Evolutionary conservation across 2,329 filamentous ascomycete species (phyloP).

Genomic region (Fusarium virguliforme): DNA sequence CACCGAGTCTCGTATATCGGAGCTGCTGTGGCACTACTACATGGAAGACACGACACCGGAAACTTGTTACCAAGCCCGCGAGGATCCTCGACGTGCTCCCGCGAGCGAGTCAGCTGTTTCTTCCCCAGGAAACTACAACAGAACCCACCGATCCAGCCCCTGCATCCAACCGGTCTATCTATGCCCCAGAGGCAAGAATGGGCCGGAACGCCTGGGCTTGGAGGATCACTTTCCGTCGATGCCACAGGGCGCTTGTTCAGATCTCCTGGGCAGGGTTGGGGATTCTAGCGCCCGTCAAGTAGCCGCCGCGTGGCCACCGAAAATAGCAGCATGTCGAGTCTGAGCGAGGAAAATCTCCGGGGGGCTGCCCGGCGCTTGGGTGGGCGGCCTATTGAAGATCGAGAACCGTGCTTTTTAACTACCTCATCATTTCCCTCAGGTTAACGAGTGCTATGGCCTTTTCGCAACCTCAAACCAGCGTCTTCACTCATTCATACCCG

Average conservation of each 20-base stretch:
- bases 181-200: no score
- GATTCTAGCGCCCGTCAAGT: slow-evolving; percentile 18
- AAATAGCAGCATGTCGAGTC: slow-evolving; percentile 47
- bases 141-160: no score
- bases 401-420: slow-evolving; percentile 34
- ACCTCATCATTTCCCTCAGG: slow-evolving; percentile 8
- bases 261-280: slow-evolving; percentile 32
- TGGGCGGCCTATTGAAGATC: background rate
- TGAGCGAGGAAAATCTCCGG: slow-evolving; percentile 26
- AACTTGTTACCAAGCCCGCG: no score
- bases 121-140: no score
- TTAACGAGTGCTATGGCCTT: slow-evolving; percentile 14
- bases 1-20: no score
- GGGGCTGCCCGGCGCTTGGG: slow-evolving; percentile 35
- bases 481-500: no score
- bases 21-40: no score
- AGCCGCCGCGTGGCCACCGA: slow-evolving; percentile 37
- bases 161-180: no score
- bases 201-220: no score
- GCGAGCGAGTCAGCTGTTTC: no score
- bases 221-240: slow-evolving; percentile 5
- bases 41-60: no score
- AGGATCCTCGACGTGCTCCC: no score
- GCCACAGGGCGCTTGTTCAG: slow-evolving; percentile 27
- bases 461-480: background rate